Evolutionary conservation across 805 yeast species (phyloP), one percentile per base, ranked within the genome.

Genomic region (Starmerella floris): DNA sequence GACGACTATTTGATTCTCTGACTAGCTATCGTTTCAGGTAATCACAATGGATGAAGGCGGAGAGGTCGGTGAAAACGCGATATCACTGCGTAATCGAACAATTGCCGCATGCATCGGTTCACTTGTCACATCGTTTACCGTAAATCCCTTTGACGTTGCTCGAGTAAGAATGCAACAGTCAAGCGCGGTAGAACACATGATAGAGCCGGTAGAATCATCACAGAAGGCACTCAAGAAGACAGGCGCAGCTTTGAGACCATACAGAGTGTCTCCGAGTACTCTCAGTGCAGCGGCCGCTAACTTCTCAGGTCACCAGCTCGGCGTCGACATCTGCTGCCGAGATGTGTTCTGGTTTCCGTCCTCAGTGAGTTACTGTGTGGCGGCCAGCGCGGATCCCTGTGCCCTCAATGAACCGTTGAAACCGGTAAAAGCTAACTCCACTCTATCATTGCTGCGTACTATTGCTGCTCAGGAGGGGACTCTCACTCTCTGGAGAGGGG

Each of bases 401-500:
- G 28, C 40, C 17, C 39, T 19, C 6, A 26, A 19, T 6, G 22
- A 21, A 11, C 31, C 27, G 3, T n/a, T 3, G 6, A 26, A 17
- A 13, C 26, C 9, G 19, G 13, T 4, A 33, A 23, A 15, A 11
- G 26, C 42, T 4, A 3, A 28, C 23, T 35, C 42, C 11, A 84
- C 95, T 0, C 68, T 74, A 56, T 80, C 82, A 31, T 91, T 95
- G 0, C 67, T 88, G 50, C 50, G 63, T 1, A 70, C 72, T 34
- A 85, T 88, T 35, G 70, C 76, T 3, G 61, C 68, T 25, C 66
- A 72, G 22, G 98, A 91, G 61, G 98, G 98, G 0, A 23, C 74
- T 0, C 39, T 67, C 1, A 78, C 95, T 0, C 65, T 91, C 16
- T 91, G 95, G 88, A 67, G 97, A 41, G 98, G 98, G 0, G 68